phyloP scores from a whole-genome alignment of 1,139 yeast species.

The Hemisphaericaspora subhashii region DNA sequence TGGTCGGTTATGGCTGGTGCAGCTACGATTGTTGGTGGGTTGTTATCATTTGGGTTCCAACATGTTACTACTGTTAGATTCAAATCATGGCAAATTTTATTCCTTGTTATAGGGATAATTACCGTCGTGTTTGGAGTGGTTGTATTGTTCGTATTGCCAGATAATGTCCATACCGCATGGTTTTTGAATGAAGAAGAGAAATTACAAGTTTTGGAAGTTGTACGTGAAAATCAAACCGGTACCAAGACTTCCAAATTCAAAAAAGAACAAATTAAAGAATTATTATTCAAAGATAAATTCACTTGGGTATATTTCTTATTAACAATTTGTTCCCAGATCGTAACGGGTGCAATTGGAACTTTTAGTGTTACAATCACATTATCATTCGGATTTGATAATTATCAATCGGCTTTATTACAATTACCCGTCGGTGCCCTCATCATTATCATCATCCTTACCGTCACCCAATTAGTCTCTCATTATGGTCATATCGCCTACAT shows the following conservation, averaged over 20 bases:
- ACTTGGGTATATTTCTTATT: slow-evolving; percentile 40
- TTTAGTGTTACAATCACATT: slow-evolving; percentile 41
- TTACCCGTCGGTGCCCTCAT: slow-evolving; percentile 41
- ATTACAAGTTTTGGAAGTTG: slow-evolving; percentile 27
- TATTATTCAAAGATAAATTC: slow-evolving; percentile 31
- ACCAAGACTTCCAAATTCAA: slow-evolving; percentile 30
- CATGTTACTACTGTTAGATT: slow-evolving; percentile 29
- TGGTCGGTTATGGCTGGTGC: slow-evolving; percentile 43
- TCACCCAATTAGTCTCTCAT: slow-evolving; percentile 31
- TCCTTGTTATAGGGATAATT: slow-evolving; percentile 36
- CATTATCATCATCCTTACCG: slow-evolving; percentile 30
- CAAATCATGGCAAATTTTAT: slow-evolving; percentile 41
- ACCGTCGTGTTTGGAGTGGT: slow-evolving; percentile 33
- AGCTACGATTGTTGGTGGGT: slow-evolving; percentile 42
- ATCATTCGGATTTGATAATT: slow-evolving; percentile 34
- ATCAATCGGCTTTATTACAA: slow-evolving; percentile 39
- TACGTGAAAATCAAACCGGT: slow-evolving; percentile 33
- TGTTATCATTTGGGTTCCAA: slow-evolving; percentile 43
- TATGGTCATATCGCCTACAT: slow-evolving; percentile 28
- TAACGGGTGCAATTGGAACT: slow-evolving; percentile 42
- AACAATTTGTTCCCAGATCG: slow-evolving; percentile 37
- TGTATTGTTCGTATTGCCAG: slow-evolving; percentile 30
- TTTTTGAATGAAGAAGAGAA: slow-evolving; percentile 32
- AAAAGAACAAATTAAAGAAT: slow-evolving; percentile 28
- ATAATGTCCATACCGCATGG: slow-evolving; percentile 30